These are phyloP conservation scores for Lactarius quietus DNA, from an alignment of 768 basidiomycete genomes.

Conservation along the genomic window DNA sequence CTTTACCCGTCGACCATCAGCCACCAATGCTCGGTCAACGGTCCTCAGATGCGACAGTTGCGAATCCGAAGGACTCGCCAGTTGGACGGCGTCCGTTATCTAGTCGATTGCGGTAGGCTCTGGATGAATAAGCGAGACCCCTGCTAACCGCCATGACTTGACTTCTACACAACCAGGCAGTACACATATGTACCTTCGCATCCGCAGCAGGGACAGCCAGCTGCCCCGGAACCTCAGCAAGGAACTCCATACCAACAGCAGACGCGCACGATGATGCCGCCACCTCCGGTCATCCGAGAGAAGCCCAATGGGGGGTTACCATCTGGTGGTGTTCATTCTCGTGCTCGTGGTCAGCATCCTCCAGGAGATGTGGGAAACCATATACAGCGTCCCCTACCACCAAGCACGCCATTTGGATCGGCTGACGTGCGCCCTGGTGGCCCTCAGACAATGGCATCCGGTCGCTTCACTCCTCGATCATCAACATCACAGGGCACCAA, in stretches of 20 bases:
- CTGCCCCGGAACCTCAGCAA: slow-evolving; percentile 31
- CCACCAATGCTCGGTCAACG: slow-evolving; percentile 41
- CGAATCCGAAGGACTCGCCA: slow-evolving; percentile 12
- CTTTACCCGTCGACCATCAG: slow-evolving; percentile 59
- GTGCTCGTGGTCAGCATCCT: slow-evolving; percentile 2
- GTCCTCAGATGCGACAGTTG: slow-evolving; percentile 10
- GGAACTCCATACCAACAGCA: slow-evolving; percentile 24
- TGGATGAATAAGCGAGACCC: neutral
- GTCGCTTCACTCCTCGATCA: slow-evolving; percentile 17
- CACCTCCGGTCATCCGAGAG: slow-evolving; percentile 29
- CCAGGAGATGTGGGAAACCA: neutral
- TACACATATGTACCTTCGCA: slow-evolving; percentile 60
- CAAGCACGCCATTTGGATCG: slow-evolving; percentile 2
- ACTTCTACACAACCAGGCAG: slow-evolving; percentile 43
- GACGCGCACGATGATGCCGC: slow-evolving; percentile 32
- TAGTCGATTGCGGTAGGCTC: slow-evolving; percentile 49
- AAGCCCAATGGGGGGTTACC: neutral
- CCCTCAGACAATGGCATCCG: neutral
- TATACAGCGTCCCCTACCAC: slow-evolving; percentile 1
- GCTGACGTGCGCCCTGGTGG: neutral
- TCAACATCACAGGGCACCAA: slow-evolving; percentile 11
- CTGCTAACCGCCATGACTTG: neutral
- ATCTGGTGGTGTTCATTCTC: neutral
- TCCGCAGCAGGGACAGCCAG: slow-evolving; percentile 39
- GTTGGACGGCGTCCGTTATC: slow-evolving; percentile 43